These are phyloP conservation scores for Tillandsia leiboldiana DNA, from an alignment of 176 grass and related monocot genomes.

Conservation along the genomic window DNA sequence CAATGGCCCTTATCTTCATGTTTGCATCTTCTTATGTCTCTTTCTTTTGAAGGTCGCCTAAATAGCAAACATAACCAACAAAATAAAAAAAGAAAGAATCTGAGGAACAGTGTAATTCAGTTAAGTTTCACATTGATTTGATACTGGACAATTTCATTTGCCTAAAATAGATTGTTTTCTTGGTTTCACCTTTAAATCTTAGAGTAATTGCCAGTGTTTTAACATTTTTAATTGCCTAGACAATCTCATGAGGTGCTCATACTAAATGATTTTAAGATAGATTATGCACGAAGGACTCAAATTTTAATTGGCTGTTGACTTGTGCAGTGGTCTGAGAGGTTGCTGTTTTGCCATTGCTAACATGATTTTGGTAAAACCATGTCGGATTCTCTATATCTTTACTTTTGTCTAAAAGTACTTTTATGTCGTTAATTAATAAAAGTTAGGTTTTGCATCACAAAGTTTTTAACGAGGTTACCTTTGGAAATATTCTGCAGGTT, in stretches of 20 bases:
- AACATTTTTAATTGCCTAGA: not conserved
- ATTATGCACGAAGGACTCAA: not conserved
- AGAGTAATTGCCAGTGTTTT: too few relatives aligned
- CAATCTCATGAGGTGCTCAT: not conserved
- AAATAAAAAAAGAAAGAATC: too few relatives aligned
- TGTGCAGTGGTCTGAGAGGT: constrained; percentile 89
- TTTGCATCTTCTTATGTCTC: too few relatives aligned
- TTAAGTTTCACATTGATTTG: too few relatives aligned
- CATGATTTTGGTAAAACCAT: constrained; percentile 97
- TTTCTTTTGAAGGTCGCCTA: too few relatives aligned
- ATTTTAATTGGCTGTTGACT: constrained; percentile 15
- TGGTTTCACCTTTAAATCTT: too few relatives aligned
- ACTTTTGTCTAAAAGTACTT: constrained; percentile 16
- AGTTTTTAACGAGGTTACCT: not conserved
- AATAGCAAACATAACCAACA: too few relatives aligned
- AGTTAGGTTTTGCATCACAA: not conserved
- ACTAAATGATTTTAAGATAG: not conserved
- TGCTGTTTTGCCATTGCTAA: constrained; percentile 95
- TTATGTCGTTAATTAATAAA: not conserved
- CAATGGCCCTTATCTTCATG: too few relatives aligned
- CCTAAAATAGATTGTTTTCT: too few relatives aligned
- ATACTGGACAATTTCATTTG: too few relatives aligned
- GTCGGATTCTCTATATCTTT: constrained; percentile 23
- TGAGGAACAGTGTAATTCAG: too few relatives aligned
- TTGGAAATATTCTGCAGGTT: constrained; percentile 40